phyloP scores from a whole-genome alignment of 768 basidiomycete genomes.

The Trametes cubensis region DNA sequence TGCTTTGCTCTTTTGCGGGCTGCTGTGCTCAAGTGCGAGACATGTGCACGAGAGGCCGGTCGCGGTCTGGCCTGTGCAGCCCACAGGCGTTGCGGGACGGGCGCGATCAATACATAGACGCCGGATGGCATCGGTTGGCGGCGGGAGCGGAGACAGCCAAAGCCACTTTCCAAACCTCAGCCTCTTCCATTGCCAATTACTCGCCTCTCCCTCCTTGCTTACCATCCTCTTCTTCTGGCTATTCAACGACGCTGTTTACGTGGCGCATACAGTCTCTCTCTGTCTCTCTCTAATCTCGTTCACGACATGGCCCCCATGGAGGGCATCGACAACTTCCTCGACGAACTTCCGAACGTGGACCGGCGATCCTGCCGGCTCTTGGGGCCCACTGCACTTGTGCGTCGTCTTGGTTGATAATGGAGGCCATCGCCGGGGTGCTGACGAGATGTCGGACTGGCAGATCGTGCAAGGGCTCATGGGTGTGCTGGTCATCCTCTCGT shows the following conservation, averaged over 20 bases:
- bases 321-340: conserved; percentile 27
- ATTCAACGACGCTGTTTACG: not conserved
- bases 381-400: conserved; percentile 50
- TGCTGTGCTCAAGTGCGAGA: not conserved
- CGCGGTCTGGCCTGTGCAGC: not conserved
- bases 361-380: conserved; percentile 47
- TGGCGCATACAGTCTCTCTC: not conserved
- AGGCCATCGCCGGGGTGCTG: conserved; percentile 7
- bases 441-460: conserved; percentile 38
- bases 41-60: not conserved
- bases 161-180: conserved; percentile 7
- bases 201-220: not conserved
- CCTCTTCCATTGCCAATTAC: conserved; percentile 14
- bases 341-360: conserved; percentile 44
- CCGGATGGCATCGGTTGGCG: conserved; percentile 6
- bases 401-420: conserved; percentile 20
- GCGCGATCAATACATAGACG: conserved; percentile 1
- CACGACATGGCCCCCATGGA: conserved; percentile 16
- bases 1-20: not conserved
- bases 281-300: not conserved
- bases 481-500: conserved; percentile 82
- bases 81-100: not conserved
- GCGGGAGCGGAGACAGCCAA: conserved; percentile 10
- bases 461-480: conserved; percentile 88
- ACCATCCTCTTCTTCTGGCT: not conserved